Evolutionary conservation across 2,329 filamentous ascomycete species (phyloP).

Genomic region (Septoria petroselini): DNA sequence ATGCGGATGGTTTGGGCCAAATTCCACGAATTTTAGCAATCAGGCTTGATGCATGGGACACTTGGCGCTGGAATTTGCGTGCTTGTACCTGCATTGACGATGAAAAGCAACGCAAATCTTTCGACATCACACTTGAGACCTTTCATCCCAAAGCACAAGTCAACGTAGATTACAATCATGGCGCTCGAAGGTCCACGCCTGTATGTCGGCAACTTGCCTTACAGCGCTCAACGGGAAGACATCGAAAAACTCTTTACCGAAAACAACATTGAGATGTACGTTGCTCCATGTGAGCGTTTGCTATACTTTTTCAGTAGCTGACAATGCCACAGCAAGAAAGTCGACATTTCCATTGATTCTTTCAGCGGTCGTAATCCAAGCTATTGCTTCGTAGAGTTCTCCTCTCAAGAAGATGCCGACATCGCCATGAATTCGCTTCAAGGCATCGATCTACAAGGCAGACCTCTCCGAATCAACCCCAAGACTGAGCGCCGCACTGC

Average conservation of each 20-base stretch:
- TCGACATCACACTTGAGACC: neutral
- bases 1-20: too few species aligned
- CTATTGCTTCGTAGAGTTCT: slow-evolving; percentile 72
- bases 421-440: slow-evolving; percentile 57
- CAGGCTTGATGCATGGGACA: neutral
- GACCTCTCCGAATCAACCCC: slow-evolving; percentile 59
- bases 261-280: slow-evolving; percentile 39
- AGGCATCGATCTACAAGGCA: slow-evolving; percentile 54
- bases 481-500: slow-evolving; percentile 23
- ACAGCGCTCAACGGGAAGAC: slow-evolving; percentile 53
- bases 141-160: neutral
- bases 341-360: slow-evolving; percentile 67
- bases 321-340: slow-evolving; percentile 48
- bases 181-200: slow-evolving; percentile 29
- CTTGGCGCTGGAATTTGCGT: neutral
- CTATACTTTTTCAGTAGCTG: neutral
- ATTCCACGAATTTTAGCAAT: slow-evolving; percentile 10
- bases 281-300: neutral
- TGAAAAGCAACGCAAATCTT: too few species aligned
- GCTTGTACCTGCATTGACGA: slow-evolving; percentile 10
- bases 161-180: neutral
- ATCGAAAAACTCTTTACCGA: slow-evolving; percentile 49
- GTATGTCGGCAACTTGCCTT: slow-evolving; percentile 56
- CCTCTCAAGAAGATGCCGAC: slow-evolving; percentile 55
- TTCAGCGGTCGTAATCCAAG: slow-evolving; percentile 67